Base-by-base conservation (phyloP, 2,329 filamentous ascomycete species). In the Verticillium zaregamsianum region DNA sequence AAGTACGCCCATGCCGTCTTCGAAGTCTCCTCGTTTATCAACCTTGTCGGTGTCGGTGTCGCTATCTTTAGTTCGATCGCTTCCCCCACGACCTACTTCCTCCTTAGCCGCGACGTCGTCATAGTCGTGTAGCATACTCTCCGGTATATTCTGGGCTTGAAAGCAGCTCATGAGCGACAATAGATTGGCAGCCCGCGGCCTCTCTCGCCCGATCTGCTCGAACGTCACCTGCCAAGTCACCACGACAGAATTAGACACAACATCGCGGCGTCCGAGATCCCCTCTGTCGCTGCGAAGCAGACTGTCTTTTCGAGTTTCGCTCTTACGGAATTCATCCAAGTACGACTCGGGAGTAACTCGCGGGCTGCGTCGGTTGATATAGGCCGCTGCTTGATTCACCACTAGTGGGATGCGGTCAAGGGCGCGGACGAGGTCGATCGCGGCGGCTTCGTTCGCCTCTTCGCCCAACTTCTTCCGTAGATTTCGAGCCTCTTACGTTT, bases 81-180 rank as follows among this genome's bases (percentile, higher is more conserved):
- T 25, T 69, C 25, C 25, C 25, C 25, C 25, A 25, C 25, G 25
- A 25, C 25, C 25, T 25, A 25, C 25, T 25, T 25, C 25, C 25
- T 25, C 25, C 8, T 15, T 14, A n/a, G 14, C 9, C 2, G 23
- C 7, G 15, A n/a, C 11, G 14, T 31, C 52, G 6, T 55, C 52
- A 20, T 57, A 57, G 31, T 12, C 55, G 17, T 37, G 55, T 23
- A 57, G 55, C 32, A 57, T 57, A 5, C n/a, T 23, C 55, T 57
- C 55, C 2, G 75, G 74, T 28, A 82, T 80, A 8, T 71, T 75
- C 64, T 80, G 73, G 28, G 69, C 68, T 59, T 82, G 72, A 64
- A 79, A 82, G 62, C 79, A 77, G 69, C 78, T 79, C 75, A 82
- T 77, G 5, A 82, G 70, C 1, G 77, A 78, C 0, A 83, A 64